Percentiles rank a stretch among this genome's conserved stretches.
Evolutionary conservation across 768 basidiomycete species (phyloP).

Genomic region (Hygrocybe coccinea): DNA sequence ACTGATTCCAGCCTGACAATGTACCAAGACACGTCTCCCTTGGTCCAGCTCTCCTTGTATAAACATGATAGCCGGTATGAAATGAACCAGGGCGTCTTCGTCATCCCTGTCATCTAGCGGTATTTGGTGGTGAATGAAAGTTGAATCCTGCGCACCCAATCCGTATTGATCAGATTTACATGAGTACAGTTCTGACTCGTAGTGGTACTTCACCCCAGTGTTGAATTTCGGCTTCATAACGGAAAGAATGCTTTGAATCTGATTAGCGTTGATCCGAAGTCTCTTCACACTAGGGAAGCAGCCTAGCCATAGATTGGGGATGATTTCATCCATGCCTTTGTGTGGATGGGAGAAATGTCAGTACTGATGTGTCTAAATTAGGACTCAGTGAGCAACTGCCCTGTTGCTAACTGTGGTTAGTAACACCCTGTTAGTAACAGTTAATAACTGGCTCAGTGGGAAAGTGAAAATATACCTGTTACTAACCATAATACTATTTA

Average conservation of each 20-base stretch:
- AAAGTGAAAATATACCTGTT: no score
- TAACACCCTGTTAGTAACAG: no score
- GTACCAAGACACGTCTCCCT: slow-evolving; percentile 74
- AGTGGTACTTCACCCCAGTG: slow-evolving; percentile 60
- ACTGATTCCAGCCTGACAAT: slow-evolving; percentile 90
- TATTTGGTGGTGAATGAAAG: slow-evolving; percentile 75
- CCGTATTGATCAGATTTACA: no score
- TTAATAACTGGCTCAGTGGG: no score
- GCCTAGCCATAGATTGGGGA: slow-evolving; percentile 81
- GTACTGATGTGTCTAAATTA: no score
- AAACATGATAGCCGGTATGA: slow-evolving; percentile 76
- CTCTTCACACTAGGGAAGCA: slow-evolving; percentile 66
- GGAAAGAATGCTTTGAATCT: slow-evolving; percentile 71
- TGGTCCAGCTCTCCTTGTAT: slow-evolving; percentile 76
- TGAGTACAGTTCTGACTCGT: no score
- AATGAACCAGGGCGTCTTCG: slow-evolving; percentile 72
- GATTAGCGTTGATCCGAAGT: slow-evolving; percentile 53
- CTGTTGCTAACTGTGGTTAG: no score
- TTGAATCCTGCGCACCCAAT: slow-evolving; percentile 20
- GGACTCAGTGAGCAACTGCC: no score
- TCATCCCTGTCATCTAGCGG: slow-evolving; percentile 71
- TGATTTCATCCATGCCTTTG: slow-evolving; percentile 73
- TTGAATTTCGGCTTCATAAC: slow-evolving; percentile 57
- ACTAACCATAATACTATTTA: no score
- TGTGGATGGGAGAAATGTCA: no score